Evolutionary conservation across 768 basidiomycete genomes (phyloP).

Genomic region (Boletus rubroflammeus): DNA sequence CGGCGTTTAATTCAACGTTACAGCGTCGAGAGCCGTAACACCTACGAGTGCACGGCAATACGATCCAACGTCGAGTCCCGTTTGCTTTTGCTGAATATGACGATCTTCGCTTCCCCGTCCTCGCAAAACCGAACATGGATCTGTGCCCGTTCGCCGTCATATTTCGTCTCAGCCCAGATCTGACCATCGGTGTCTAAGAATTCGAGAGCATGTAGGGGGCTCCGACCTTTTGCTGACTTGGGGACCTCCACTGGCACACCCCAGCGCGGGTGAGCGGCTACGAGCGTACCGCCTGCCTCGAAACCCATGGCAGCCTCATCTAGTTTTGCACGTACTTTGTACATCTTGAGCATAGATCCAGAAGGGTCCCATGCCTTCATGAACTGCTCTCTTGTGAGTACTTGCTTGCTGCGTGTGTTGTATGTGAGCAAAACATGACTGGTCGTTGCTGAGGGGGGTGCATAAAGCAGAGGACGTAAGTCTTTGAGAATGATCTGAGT

Average conservation of each 20-base stretch:
- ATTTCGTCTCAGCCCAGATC: conserved; percentile 90
- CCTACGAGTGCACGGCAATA: conserved; percentile 52
- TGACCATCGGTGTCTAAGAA: conserved; percentile 21
- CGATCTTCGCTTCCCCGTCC: conserved; percentile 46
- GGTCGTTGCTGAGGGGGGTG: conserved; percentile 46
- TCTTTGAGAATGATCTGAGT: conserved; percentile 90
- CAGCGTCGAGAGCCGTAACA: not conserved
- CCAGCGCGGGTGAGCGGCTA: conserved; percentile 39
- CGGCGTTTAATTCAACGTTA: not conserved
- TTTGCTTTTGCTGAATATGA: conserved; percentile 85
- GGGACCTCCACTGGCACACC: conserved; percentile 74
- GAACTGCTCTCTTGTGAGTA: conserved; percentile 58
- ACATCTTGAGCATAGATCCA: conserved; percentile 49
- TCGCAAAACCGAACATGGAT: conserved; percentile 66
- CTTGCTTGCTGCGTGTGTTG: conserved; percentile 52
- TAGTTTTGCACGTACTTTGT: conserved; percentile 52
- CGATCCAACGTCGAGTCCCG: conserved; percentile 80
- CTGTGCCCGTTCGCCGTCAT: conserved; percentile 93
- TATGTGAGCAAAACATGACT: conserved; percentile 49
- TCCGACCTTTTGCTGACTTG: conserved; percentile 73
- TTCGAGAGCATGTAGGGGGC: conserved; percentile 54
- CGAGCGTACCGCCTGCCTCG: conserved; percentile 31
- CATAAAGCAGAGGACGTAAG: conserved; percentile 74
- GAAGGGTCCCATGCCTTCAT: conserved; percentile 72
- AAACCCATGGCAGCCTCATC: conserved; percentile 51